Evolutionary conservation across 768 basidiomycete species (phyloP).

Genomic region (Ramaria sp.): DNA sequence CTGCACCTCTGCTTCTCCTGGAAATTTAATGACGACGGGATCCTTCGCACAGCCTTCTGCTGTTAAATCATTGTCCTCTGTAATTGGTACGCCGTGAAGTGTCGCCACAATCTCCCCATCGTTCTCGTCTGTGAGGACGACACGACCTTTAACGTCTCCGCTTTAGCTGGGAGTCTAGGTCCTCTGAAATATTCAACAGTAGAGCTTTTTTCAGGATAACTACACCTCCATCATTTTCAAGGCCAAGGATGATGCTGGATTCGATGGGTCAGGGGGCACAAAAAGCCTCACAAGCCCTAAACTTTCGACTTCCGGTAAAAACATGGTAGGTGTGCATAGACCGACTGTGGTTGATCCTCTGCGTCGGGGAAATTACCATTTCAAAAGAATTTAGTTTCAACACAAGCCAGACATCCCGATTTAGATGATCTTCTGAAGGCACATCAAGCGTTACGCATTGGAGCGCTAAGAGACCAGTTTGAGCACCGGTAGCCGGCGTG

Average conservation of each 20-base stretch:
- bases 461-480: conserved; percentile 38
- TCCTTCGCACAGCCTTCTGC: conserved; percentile 41
- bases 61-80: conserved; percentile 47
- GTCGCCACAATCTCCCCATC: conserved; percentile 64
- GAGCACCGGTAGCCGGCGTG: conserved; percentile 15
- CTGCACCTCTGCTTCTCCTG: conserved; percentile 29
- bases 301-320: conserved; percentile 29
- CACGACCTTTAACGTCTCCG: conserved; percentile 33
- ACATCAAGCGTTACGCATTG: conserved; percentile 48
- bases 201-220: conserved; percentile 2
- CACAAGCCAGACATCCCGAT: conserved; percentile 57
- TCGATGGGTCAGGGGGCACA: conserved; percentile 19
- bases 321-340: conserved; percentile 30
- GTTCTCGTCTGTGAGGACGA: conserved; percentile 63
- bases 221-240: conserved; percentile 48
- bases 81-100: conserved; percentile 44
- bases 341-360: conserved; percentile 31
- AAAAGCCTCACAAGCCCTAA: conserved; percentile 14
- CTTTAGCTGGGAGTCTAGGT: conserved; percentile 6
- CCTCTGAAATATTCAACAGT: conserved; percentile 4
- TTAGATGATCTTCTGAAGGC: conserved; percentile 21
- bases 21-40: conserved; percentile 65
- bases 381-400: conserved; percentile 45
- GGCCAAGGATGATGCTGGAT: conserved; percentile 37
- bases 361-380: conserved; percentile 47